phyloP scores from a whole-genome alignment of 805 yeast genomes.

The Metschnikowia sp. region DNA sequence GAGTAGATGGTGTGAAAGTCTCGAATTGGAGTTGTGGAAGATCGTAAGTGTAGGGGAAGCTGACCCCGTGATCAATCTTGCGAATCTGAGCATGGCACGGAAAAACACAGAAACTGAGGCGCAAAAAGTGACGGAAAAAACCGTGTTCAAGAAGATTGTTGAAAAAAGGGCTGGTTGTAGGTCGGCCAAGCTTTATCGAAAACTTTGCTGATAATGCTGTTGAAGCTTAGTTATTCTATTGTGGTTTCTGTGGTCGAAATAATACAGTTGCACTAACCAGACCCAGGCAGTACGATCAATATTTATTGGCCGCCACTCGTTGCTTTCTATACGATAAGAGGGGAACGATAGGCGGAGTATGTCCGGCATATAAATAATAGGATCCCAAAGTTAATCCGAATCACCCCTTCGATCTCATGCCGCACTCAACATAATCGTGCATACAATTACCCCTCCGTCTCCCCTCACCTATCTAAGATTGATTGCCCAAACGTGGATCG shows the following conservation, averaged over 20 bases:
- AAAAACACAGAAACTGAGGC: not conserved
- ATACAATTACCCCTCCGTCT: constrained; percentile 12
- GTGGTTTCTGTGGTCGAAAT: too few species aligned
- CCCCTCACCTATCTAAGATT: constrained; percentile 1
- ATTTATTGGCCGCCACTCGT: constrained; percentile 1
- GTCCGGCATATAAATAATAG: constrained; percentile 8
- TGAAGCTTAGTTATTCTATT: too few species aligned
- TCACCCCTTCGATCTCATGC: not conserved
- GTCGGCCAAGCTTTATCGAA: too few species aligned
- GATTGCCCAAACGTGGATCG: not conserved
- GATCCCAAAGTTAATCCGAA: constrained; percentile 12
- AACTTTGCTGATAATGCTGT: too few species aligned
- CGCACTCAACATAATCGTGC: constrained; percentile 10
- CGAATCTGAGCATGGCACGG: constrained; percentile 16
- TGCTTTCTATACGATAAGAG: constrained; percentile 15
- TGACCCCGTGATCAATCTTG: constrained; percentile 15
- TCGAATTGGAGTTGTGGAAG: constrained; percentile 30
- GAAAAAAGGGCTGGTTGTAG: not conserved
- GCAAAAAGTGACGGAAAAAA: not conserved
- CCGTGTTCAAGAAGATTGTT: not conserved
- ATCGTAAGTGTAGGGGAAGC: constrained; percentile 21
- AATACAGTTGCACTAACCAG: too few species aligned
- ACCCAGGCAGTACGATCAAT: not conserved
- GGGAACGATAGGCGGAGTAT: constrained; percentile 13
- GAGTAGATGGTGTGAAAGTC: constrained; percentile 26